These are phyloP conservation scores for Fusarium bactridioides DNA, from an alignment of 2,329 filamentous ascomycete genomes.

Conservation along the genomic window DNA sequence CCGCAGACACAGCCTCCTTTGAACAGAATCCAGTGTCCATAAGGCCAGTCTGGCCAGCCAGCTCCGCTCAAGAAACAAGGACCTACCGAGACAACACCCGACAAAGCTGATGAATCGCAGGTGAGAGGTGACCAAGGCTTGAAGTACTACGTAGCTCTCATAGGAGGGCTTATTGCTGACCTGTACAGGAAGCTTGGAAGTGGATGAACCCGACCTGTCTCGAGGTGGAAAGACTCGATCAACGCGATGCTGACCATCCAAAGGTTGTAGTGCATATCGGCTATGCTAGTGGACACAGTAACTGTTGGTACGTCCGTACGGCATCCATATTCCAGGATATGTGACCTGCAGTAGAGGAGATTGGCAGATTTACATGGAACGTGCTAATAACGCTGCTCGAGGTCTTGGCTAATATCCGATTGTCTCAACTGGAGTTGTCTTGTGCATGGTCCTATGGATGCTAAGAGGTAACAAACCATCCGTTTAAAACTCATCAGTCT, in stretches of 20 bases:
- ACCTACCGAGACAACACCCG: not conserved
- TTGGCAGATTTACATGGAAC: not conserved
- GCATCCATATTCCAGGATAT: not conserved
- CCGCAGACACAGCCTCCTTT: slow-evolving; percentile 23
- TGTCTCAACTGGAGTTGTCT: not conserved
- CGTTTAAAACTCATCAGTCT: not conserved
- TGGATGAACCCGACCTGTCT: slow-evolving; percentile 11
- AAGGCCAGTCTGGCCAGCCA: not conserved
- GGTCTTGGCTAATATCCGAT: not conserved
- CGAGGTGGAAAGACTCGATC: not conserved
- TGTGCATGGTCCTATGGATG: not conserved
- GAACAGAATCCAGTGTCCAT: not conserved
- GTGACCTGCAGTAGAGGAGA: not conserved
- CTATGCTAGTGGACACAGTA: not conserved
- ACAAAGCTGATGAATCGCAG: slow-evolving; percentile 19
- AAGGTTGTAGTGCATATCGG: not conserved
- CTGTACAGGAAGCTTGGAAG: not conserved
- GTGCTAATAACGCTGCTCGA: not conserved
- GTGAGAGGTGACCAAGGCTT: slow-evolving; percentile 9
- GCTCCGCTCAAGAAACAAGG: not conserved
- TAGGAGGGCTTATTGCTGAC: slow-evolving; percentile 11
- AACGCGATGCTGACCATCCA: slow-evolving; percentile 16
- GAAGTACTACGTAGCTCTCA: not conserved
- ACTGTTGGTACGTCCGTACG: not conserved
- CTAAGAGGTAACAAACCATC: not conserved